Evolutionary conservation across 2,329 filamentous ascomycete species (phyloP).

Genomic region (Epichloe gansuensis): DNA sequence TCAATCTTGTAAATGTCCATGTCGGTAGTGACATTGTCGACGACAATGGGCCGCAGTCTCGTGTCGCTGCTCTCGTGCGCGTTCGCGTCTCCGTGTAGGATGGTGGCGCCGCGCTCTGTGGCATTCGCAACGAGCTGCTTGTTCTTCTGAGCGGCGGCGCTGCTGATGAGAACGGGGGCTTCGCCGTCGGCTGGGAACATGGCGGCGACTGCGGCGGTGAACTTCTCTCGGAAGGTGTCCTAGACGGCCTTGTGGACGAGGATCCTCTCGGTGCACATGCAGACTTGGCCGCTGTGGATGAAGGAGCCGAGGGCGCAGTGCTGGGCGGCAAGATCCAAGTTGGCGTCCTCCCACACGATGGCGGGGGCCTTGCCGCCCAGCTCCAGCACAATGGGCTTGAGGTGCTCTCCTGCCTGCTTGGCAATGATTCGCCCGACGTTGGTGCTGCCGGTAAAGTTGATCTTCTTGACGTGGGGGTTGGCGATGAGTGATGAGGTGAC

Average conservation of each 20-base stretch:
- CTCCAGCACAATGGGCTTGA: constrained; percentile 73
- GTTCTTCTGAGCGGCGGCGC: constrained; percentile 52
- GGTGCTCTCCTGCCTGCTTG: constrained; percentile 51
- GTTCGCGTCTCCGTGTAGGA: constrained; percentile 27
- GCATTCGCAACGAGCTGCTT: constrained; percentile 56
- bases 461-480: constrained; percentile 56
- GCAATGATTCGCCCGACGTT: constrained; percentile 61
- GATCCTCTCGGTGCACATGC: constrained; percentile 74
- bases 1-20: constrained; percentile 70
- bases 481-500: constrained; percentile 57
- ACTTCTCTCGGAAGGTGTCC: constrained; percentile 31
- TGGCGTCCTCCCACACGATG: constrained; percentile 69
- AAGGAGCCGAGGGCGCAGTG: constrained; percentile 60
- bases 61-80: constrained; percentile 20
- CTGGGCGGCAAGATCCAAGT: constrained; percentile 57
- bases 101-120: constrained; percentile 48
- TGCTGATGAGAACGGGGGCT: constrained; percentile 56
- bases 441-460: constrained; percentile 79
- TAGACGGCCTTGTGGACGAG: constrained; percentile 38
- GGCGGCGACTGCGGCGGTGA: constrained; percentile 25
- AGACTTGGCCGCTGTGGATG: constrained; percentile 65
- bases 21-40: constrained; percentile 44
- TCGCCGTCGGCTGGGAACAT: constrained; percentile 45
- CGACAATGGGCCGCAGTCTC: constrained; percentile 49
- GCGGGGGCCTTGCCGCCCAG: constrained; percentile 71